Percentiles rank a stretch among this genome's conserved stretches.
These are phyloP conservation scores for Tetracentron sinense DNA, from an alignment of 164 flowering plant genomes.

Conservation along the genomic window DNA sequence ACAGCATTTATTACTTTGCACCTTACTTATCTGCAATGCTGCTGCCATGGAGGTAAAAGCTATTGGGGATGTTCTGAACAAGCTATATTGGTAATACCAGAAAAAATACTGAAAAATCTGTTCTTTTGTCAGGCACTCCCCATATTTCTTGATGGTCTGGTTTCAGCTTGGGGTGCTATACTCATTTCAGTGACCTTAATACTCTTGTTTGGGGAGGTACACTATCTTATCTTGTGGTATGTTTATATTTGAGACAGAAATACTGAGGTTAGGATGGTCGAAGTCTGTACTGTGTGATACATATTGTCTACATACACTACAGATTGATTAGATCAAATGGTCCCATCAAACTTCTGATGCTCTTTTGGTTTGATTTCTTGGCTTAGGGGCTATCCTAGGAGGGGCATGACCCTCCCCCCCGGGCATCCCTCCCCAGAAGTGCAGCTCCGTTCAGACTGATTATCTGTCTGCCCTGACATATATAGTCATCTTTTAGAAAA, in stretches of 20 bases:
- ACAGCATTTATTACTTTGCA: slow-evolving; percentile 88
- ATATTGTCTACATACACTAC: neutral
- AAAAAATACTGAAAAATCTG: slow-evolving; percentile 1
- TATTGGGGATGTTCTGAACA: neutral
- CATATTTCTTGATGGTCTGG: slow-evolving; percentile 74
- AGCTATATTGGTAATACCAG: neutral
- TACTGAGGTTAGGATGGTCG: neutral
- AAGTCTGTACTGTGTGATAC: neutral
- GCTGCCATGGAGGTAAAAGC: slow-evolving; percentile 96
- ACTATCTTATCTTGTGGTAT: slow-evolving; percentile 8
- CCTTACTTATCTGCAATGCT: slow-evolving; percentile 93
- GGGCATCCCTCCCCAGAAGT: neutral
- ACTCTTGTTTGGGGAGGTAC: slow-evolving; percentile 98
- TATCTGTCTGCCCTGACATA: neutral
- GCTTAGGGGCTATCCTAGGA: neutral
- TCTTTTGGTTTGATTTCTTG: neutral
- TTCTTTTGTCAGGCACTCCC: slow-evolving; percentile 72
- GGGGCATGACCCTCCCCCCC: neutral
- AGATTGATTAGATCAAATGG: neutral
- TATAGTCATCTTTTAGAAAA: neutral
- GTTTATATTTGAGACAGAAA: neutral
- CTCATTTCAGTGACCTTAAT: slow-evolving; percentile 91
- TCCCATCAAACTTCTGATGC: neutral
- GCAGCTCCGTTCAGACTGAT: neutral
- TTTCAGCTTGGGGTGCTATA: slow-evolving; percentile 88